These are phyloP conservation scores for Bipolaris zeicola DNA, from an alignment of 2,329 filamentous ascomycete genomes.

Conservation along the genomic window DNA sequence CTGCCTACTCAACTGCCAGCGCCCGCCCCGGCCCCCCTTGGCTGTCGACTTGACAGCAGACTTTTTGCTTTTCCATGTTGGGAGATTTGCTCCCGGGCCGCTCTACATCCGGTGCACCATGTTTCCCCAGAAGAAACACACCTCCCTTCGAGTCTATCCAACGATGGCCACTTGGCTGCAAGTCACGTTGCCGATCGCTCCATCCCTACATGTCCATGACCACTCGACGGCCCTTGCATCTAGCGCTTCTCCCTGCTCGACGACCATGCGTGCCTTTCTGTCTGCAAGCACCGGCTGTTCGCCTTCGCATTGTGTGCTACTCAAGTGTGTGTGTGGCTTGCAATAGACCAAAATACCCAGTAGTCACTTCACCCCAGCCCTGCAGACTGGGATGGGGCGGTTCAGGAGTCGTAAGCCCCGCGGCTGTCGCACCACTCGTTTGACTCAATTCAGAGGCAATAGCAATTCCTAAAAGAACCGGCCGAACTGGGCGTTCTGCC, in stretches of 20 bases:
- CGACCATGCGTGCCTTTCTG: conserved; percentile 20
- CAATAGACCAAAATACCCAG: conserved; percentile 9
- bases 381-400: conserved; percentile 2
- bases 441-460: conserved; percentile 4
- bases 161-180: neutral
- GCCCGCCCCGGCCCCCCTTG: neutral
- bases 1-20: conserved; percentile 6
- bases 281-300: conserved; percentile 21
- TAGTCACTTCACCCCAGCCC: conserved; percentile 20
- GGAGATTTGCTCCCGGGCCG: neutral
- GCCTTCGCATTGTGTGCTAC: conserved; percentile 11
- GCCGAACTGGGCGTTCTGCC: conserved; percentile 7
- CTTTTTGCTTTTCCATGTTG: conserved; percentile 9
- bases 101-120: neutral
- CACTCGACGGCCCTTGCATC: conserved; percentile 7
- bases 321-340: conserved; percentile 16
- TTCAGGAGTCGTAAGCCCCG: neutral
- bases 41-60: neutral
- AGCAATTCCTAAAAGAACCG: conserved; percentile 8
- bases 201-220: neutral
- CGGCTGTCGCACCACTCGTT: conserved; percentile 2
- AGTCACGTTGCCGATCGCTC: conserved; percentile 3
- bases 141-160: neutral
- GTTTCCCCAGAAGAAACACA: conserved; percentile 7
- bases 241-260: conserved; percentile 16